Evolutionary conservation across 2,329 filamentous ascomycete genomes (phyloP).

Genomic region (Penicillium sp.): DNA sequence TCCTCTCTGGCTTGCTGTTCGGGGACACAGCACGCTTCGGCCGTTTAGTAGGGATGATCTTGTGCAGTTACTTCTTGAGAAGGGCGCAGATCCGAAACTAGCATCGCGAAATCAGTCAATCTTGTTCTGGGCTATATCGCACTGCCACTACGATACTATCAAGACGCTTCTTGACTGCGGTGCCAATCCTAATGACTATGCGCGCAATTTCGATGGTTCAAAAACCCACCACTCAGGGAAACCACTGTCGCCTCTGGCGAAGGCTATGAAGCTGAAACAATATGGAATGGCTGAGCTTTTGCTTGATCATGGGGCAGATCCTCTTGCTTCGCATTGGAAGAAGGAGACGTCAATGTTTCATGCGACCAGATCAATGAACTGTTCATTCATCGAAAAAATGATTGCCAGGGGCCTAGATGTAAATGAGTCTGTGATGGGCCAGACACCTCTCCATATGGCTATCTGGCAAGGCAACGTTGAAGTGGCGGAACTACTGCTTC

Average conservation of each 20-base stretch:
- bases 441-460: slow-evolving; percentile 1
- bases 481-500: background rate
- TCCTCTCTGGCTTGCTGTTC: slow-evolving; percentile 2
- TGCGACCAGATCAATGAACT: background rate
- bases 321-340: background rate
- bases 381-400: background rate
- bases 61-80: background rate
- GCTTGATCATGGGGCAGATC: background rate
- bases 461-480: background rate
- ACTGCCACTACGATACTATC: background rate
- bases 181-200: slow-evolving; percentile 1
- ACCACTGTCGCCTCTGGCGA: background rate
- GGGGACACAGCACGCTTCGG: background rate
- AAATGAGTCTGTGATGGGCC: background rate
- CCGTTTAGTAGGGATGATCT: background rate
- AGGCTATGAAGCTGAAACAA: background rate
- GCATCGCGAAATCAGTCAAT: background rate
- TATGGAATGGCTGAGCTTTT: background rate
- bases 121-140: background rate
- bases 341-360: background rate
- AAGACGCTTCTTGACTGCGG: background rate
- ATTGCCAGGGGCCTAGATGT: background rate
- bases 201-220: background rate
- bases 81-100: background rate
- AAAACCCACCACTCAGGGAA: background rate